Evolutionary conservation across 441 rosid genomes (phyloP), one percentile per base, ranked within the genome.

Genomic region (Kokia cookei): DNA sequence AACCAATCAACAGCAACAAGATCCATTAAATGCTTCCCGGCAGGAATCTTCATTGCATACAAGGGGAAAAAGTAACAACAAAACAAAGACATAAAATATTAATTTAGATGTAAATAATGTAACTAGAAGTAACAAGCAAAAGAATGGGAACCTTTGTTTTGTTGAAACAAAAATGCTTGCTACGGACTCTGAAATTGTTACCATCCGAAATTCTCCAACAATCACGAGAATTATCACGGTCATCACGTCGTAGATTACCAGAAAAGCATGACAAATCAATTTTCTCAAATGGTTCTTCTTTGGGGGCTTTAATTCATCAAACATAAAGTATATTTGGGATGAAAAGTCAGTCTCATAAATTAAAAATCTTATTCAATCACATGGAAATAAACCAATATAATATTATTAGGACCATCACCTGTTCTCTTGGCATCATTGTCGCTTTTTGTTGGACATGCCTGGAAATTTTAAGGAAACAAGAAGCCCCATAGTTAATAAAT

Each of bases 1-100:
- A 91, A 96, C 99, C 99, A 96, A 84, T 96, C 98, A 58, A 96
- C 98, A 57, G 99, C 98, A 63, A 94, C 96, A 12, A 96, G 98
- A 88, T 96, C 98, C 99, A 94, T 89, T 45, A 92, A 85, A 83
- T 88, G 99, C 80, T 94, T 96, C 78, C 98, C 99, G 2, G 97
- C 98, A 79, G 97, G 93, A 80, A 88, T 85, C 99, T 96, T 83
- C 80, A 72, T 27, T 55, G 53, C 78, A 77, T 55, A 71, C 57
- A 63, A 70, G 54, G 71, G 65, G 74, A 51, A 73, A 75, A 75
- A n/a, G 58, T 26, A 4, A 74, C 59, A 62, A 77, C 50, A 72
- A 42, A 69, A 48, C 53, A 69, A 64, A 53, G 37, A 69, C 40
- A 48, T 65, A 50, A 71, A 63, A 14, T 57, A 12, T 13, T 42